These are phyloP conservation scores for Pochonia chlamydosporia DNA, from an alignment of 2,329 filamentous ascomycete genomes.

Conservation along the genomic window DNA sequence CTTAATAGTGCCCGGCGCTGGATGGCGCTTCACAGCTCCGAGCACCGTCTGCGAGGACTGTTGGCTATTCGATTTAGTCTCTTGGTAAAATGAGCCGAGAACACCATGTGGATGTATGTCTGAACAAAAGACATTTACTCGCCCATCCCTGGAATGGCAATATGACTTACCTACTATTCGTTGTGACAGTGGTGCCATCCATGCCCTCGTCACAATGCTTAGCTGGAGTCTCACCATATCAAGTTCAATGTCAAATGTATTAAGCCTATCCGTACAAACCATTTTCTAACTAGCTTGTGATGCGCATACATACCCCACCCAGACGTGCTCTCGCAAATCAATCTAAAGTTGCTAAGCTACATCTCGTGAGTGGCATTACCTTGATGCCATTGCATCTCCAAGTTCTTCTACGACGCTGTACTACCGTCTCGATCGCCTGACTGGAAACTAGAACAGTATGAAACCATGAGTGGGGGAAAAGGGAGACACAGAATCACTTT, in stretches of 20 bases:
- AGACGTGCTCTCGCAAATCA: too few relatives aligned
- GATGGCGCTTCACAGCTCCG: too few relatives aligned
- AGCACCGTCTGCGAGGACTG: too few relatives aligned
- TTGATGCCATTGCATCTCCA: conserved; percentile 5
- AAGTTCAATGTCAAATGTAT: background rate
- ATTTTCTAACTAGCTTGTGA: conserved; percentile 6
- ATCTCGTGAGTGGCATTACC: conserved; percentile 1
- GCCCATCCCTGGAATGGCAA: too few relatives aligned
- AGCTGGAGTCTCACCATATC: background rate
- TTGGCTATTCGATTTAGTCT: too few relatives aligned
- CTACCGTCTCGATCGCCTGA: conserved; percentile 14
- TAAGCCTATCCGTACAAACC: conserved; percentile 9
- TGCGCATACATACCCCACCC: conserved; percentile 6
- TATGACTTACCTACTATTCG: too few relatives aligned
- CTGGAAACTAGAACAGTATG: conserved; percentile 13
- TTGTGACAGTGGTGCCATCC: too few relatives aligned
- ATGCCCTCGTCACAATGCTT: background rate
- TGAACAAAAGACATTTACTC: too few relatives aligned
- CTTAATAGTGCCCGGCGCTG: too few relatives aligned
- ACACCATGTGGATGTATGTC: too few relatives aligned
- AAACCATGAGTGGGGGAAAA: conserved; percentile 11
- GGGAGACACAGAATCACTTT: background rate
- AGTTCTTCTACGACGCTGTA: conserved; percentile 18
- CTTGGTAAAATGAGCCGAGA: too few relatives aligned
- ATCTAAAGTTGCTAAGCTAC: too few relatives aligned